Percentiles rank a stretch among this genome's conserved stretches.
Evolutionary conservation across 2,329 filamentous ascomycete genomes (phyloP).

Genomic region (Lachnellula willkommii): DNA sequence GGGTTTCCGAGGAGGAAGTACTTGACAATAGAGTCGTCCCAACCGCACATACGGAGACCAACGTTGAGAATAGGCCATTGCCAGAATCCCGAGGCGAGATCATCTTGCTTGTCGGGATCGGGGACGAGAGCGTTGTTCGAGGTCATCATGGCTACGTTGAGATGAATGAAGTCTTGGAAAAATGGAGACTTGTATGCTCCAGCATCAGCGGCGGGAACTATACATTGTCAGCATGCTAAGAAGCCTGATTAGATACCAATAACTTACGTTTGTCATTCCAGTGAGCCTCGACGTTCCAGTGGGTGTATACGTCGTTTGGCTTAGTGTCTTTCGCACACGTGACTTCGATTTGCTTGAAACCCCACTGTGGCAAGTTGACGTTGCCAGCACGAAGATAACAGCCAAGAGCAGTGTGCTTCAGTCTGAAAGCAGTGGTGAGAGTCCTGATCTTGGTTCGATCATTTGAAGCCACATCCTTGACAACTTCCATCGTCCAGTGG

Average conservation of each 20-base stretch:
- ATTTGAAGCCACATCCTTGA: constrained; percentile 72
- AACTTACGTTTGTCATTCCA: constrained; percentile 84
- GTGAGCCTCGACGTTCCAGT: constrained; percentile 98
- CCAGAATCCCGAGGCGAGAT: constrained; percentile 94
- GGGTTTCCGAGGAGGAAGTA: constrained; percentile 99
- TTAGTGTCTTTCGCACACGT: constrained; percentile 93
- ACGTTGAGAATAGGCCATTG: constrained; percentile 97
- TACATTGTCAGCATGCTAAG: constrained; percentile 30
- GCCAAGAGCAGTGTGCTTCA: constrained; percentile 74
- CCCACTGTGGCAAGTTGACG: constrained; percentile 95
- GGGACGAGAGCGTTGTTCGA: constrained; percentile 98
- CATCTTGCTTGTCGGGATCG: constrained; percentile 97
- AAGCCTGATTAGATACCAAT: background rate
- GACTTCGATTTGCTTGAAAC: constrained; percentile 98
- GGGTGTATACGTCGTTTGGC: constrained; percentile 86
- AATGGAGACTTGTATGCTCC: constrained; percentile 95
- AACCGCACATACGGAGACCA: constrained; percentile 96
- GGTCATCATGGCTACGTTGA: constrained; percentile 99
- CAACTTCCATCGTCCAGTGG: constrained; percentile 91
- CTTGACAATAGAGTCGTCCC: constrained; percentile 93
- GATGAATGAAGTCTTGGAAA: constrained; percentile 92
- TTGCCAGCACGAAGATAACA: constrained; percentile 96
- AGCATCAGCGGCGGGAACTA: constrained; percentile 82
- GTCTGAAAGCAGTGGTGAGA: constrained; percentile 85
- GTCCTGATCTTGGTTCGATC: constrained; percentile 84